A percentile compares a stretch with the other conserved stretches of the same genome.
phyloP scores from a whole-genome alignment of 192 early-diverging fungal species.

The Coemansia brasiliensis region DNA sequence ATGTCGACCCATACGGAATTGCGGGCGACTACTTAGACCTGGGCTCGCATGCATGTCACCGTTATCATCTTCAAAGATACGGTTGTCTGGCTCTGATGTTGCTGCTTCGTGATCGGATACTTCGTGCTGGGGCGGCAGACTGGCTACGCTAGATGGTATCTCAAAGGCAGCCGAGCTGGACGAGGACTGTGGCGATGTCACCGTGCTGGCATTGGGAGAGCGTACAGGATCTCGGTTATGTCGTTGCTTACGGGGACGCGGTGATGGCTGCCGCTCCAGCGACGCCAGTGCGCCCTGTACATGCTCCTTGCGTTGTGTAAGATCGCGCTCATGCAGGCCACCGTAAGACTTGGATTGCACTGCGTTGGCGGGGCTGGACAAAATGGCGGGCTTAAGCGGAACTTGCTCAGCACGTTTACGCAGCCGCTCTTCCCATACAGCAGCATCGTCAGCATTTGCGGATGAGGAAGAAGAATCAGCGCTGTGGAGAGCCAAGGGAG shows the following conservation, averaged over 20 bases:
- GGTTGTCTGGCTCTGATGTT: no score
- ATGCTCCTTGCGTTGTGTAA: constrained; percentile 20
- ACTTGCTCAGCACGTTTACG: constrained; percentile 19
- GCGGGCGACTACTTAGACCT: constrained; percentile 11
- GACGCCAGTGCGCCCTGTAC: constrained; percentile 25
- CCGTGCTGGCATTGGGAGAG: neutral
- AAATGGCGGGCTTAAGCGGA: constrained; percentile 14
- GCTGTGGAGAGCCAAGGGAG: constrained; percentile 21
- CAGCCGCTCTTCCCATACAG: constrained; percentile 32
- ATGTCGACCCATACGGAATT: constrained; percentile 49
- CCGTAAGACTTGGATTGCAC: constrained; percentile 39
- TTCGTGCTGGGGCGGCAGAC: no score
- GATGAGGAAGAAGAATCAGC: neutral
- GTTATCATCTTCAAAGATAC: no score
- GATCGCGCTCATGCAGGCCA: constrained; percentile 16
- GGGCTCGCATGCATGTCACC: neutral
- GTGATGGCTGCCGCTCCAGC: constrained; percentile 29
- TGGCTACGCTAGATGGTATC: no score
- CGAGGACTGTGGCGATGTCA: neutral
- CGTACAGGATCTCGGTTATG: constrained; percentile 29
- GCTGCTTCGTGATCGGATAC: no score
- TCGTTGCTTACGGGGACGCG: constrained; percentile 17
- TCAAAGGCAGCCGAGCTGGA: neutral
- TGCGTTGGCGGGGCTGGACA: constrained; percentile 25
- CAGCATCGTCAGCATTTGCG: constrained; percentile 13